Evolutionary conservation across 768 basidiomycete species (phyloP).

Genomic region (Leucocoprinus leucothites): DNA sequence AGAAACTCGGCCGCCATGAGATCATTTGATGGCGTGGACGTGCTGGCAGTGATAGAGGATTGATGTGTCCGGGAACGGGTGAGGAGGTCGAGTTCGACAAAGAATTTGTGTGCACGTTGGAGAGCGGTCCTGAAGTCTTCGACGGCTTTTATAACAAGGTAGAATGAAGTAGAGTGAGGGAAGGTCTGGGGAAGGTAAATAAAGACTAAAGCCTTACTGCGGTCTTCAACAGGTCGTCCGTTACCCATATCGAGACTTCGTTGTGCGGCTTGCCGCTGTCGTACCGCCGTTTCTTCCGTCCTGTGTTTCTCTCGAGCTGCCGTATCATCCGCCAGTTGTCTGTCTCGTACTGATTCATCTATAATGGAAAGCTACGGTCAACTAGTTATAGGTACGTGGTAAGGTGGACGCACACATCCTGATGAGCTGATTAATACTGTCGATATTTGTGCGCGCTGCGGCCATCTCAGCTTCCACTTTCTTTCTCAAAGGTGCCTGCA

Average conservation of each 20-base stretch:
- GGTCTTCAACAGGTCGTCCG: slow-evolving; percentile 20
- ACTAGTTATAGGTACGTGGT: neutral
- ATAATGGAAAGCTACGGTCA: neutral
- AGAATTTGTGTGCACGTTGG: slow-evolving; percentile 55
- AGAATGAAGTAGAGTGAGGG: neutral
- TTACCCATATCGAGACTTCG: slow-evolving; percentile 15
- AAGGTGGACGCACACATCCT: slow-evolving; percentile 41
- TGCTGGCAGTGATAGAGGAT: slow-evolving; percentile 30
- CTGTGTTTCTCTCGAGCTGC: slow-evolving; percentile 9
- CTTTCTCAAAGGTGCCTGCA: slow-evolving; percentile 63
- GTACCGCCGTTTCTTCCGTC: slow-evolving; percentile 10
- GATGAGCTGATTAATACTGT: slow-evolving; percentile 56
- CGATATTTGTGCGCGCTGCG: slow-evolving; percentile 73
- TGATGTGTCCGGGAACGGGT: slow-evolving; percentile 31
- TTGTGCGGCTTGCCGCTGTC: slow-evolving; percentile 19
- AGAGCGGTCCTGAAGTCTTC: slow-evolving; percentile 77
- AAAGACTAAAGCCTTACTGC: slow-evolving; percentile 35
- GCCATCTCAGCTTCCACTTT: slow-evolving; percentile 78
- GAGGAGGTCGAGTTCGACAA: slow-evolving; percentile 54
- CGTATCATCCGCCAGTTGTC: neutral
- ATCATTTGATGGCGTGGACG: slow-evolving; percentile 23
- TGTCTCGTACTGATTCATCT: neutral
- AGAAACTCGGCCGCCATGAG: slow-evolving; percentile 26
- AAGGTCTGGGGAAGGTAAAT: slow-evolving; percentile 13
- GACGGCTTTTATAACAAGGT: slow-evolving; percentile 20